Evolutionary conservation across 257 asterid genomes (phyloP), one percentile per base, ranked within the genome.

Genomic region (Nicotiana knightiana): DNA sequence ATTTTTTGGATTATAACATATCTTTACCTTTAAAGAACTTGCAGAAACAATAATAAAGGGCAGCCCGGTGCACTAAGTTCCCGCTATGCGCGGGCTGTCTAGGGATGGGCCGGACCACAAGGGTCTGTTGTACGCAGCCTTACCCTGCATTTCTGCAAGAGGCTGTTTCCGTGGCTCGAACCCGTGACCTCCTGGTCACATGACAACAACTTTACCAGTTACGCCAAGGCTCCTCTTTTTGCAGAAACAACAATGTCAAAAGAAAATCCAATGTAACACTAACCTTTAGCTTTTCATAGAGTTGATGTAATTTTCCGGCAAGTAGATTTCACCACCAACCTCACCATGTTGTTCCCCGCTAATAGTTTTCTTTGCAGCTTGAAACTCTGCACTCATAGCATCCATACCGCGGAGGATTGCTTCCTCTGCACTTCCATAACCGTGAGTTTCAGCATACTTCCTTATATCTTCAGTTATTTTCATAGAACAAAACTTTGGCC

Each of bases 331-430:
- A 66, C 99, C 99, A 33, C 99, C 99, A 81, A 87, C 82, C 91
- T 95, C 99, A 37, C 99, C 99, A 76, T 93, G 96, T 83, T 93
- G 99, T 82, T 93, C 99, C 63, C 99, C 99, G 16, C 97, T 95
- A 35, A 94, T 88, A 32, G 97, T 96, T 76, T 94, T 96, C 88
- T 85, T 92, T 4, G 98, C 98, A 37, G 98, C 97, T 84, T 86
- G 83, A 84, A 96, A 96, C 67, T 89, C 93, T 0, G 97, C 95
- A 83, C 99, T 96, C 99, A 94, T 96, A 64, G 96, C 94, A 57
- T 96, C 97, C 99, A 96, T 96, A 64, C 99, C 99, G 0, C 76
- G 89, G 78, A 80, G 88, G 35, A 96, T 90, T 3, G 97, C 99
- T 85, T 93, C 98, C 92, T 93, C 98, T 3, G 94, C 97, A 80